These are phyloP conservation scores for Mycena polygramma DNA, from an alignment of 768 basidiomycete genomes.

Conservation along the genomic window DNA sequence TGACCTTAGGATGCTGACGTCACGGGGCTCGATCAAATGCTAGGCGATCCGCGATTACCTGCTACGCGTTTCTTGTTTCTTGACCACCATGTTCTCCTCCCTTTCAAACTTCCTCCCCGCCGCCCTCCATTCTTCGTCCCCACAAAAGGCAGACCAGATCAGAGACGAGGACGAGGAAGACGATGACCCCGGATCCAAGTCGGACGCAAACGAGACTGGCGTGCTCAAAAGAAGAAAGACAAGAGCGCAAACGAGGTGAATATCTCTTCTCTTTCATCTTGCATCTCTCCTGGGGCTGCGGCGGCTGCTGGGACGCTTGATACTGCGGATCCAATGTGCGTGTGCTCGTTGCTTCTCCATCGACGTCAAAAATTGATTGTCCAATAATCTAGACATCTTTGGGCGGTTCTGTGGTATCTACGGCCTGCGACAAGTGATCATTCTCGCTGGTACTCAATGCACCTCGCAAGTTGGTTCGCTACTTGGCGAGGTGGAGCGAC, in stretches of 20 bases:
- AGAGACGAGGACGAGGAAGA: slow-evolving; percentile 51
- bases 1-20: neutral
- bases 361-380: neutral
- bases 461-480: slow-evolving; percentile 3
- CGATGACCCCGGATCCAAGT: slow-evolving; percentile 40
- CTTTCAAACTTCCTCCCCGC: slow-evolving; percentile 65
- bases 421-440: neutral
- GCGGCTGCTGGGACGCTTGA: neutral
- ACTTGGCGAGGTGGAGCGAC: neutral
- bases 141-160: slow-evolving; percentile 41
- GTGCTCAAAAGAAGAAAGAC: slow-evolving; percentile 60
- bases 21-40: neutral
- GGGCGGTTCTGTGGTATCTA: neutral
- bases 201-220: slow-evolving; percentile 45
- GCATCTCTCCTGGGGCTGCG: neutral
- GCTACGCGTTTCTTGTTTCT: slow-evolving; percentile 8
- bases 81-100: slow-evolving; percentile 62
- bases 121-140: slow-evolving; percentile 52
- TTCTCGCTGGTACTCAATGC: neutral
- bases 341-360: too few species aligned
- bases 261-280: slow-evolving; percentile 30
- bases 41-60: neutral
- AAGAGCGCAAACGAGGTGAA: slow-evolving; percentile 64
- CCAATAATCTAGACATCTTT: neutral
- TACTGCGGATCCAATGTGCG: slow-evolving; percentile 12